A percentile compares a stretch with the other conserved stretches of the same genome.
Conservation (phyloP, 202 grass and related monocot genomes). For the Schoenoplectus triqueter region DNA sequence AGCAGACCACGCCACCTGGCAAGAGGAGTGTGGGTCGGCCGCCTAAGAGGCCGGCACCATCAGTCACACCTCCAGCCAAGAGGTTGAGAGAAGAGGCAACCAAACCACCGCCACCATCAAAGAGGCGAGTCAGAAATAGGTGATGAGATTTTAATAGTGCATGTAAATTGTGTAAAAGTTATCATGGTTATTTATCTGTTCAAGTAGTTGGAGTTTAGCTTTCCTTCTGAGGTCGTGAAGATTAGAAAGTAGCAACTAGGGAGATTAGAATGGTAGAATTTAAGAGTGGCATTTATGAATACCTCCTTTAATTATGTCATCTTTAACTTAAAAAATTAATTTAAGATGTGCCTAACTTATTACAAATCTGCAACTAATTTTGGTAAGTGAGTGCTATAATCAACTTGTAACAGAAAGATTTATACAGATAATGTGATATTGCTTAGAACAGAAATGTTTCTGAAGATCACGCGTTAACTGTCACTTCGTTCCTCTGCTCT, state of each 20-base stretch:
- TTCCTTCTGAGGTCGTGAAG: neutral
- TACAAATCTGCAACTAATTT: neutral
- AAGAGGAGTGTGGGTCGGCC: slow-evolving; percentile 73
- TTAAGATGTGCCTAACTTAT: slow-evolving; percentile 28
- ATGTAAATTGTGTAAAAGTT: slow-evolving; percentile 35
- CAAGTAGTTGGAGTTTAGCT: slow-evolving; percentile 28
- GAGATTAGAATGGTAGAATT: slow-evolving; percentile 26
- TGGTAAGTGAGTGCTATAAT: neutral
- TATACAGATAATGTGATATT: neutral
- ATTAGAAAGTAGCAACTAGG: slow-evolving; percentile 31
- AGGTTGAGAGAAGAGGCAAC: slow-evolving; percentile 57
- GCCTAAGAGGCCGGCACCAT: slow-evolving; percentile 51
- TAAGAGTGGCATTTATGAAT: slow-evolving; percentile 28
- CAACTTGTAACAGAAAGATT: neutral
- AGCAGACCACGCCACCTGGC: slow-evolving; percentile 31
- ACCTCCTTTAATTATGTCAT: neutral
- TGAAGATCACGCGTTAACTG: neutral
- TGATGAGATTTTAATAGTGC: slow-evolving; percentile 26
- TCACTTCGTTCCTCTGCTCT: neutral
- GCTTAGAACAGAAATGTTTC: neutral
- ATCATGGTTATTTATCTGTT: slow-evolving; percentile 13
- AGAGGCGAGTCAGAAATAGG: slow-evolving; percentile 52
- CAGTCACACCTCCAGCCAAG: slow-evolving; percentile 52
- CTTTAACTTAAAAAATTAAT: slow-evolving; percentile 26
- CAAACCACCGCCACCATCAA: slow-evolving; percentile 39